Evolutionary conservation across 148 eudicot species (phyloP).

Genomic region (Nyssa sinensis): DNA sequence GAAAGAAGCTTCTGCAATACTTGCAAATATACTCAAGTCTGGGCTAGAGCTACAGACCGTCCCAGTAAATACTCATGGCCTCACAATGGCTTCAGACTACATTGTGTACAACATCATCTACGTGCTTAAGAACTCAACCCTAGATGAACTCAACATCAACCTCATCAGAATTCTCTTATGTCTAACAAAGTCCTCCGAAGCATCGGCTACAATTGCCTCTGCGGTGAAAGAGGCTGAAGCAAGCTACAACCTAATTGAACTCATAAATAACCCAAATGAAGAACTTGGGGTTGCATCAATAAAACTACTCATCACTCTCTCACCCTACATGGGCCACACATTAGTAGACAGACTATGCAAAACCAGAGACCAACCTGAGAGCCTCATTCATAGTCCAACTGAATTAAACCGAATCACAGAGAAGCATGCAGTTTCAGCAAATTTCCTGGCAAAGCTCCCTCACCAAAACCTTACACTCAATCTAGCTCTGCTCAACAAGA

Average conservation of each 20-base stretch:
- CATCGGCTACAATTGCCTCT: conserved; percentile 40
- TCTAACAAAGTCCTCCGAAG: conserved; percentile 48
- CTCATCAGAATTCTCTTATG: conserved; percentile 59
- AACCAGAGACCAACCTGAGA: conserved; percentile 62
- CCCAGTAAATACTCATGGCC: conserved; percentile 46
- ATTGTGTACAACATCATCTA: conserved; percentile 50
- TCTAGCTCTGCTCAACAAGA: conserved; percentile 44
- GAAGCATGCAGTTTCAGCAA: conserved; percentile 58
- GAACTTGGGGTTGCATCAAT: conserved; percentile 61
- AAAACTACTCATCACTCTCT: conserved; percentile 54
- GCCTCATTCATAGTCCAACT: conserved; percentile 42
- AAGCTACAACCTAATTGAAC: conserved; percentile 56
- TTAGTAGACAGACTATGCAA: conserved; percentile 63
- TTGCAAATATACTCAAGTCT: conserved; percentile 77
- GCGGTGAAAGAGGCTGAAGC: conserved; percentile 73
- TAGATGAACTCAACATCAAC: conserved; percentile 54
- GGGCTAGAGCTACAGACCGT: conserved; percentile 49
- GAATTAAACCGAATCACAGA: conserved; percentile 51
- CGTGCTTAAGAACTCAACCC: conserved; percentile 49
- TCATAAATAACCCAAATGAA: conserved; percentile 61
- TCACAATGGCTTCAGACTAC: conserved; percentile 51
- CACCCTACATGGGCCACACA: conserved; percentile 67
- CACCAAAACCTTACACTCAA: conserved; percentile 71
- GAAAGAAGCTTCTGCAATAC: conserved; percentile 62
- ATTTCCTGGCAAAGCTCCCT: conserved; percentile 71